Evolutionary conservation across 2,329 filamentous ascomycete species (phyloP), one percentile per base, ranked within the genome.

Genomic region (Cladosporium sp.): DNA sequence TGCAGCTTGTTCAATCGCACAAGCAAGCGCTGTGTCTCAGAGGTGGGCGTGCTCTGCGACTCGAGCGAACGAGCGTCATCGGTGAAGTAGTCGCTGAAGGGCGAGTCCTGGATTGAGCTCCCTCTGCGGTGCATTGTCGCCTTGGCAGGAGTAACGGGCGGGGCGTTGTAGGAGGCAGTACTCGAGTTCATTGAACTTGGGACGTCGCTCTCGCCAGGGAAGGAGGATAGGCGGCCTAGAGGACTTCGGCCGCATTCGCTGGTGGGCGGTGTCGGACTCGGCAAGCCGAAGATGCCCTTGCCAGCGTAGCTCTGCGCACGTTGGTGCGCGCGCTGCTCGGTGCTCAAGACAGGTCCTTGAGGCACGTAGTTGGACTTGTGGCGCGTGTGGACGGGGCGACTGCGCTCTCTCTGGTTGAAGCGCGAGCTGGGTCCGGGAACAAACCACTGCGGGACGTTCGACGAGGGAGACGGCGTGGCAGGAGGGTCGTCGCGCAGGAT

Each of bases 11-110:
- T 68, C 51, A 76, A 65, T 15, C 73, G 70, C 55, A 72, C 65
- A n/a, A 76, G 64, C 39, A 76, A 34, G 20, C 37, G 50, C 36
- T 55, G 70, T 14, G 67, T 68, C 43, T 71, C 64, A 34, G 60
- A 62, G 2, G 65, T 66, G 9, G 67, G 64, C 22, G 64, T 60
- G n/a, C 61, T 51, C 49, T 61, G 59, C 45, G 63, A 51, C 28
- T 67, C 61, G 4, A 64, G 52, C 4, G 68, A 72, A 14, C 66
- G 66, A 17, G 67, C 66, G 57, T 73, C 67, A 55, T 74, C 72
- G 54, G 72, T 74, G 66, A 74, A 74, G 63, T 75, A 75, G 64
- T 76, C 74, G 59, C 69, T 72, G 63, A 74, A 75, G 2, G 74
- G 74, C 50, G 74, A 75, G 56, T 73, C 68, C 30, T 68, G 67